phyloP scores from a whole-genome alignment of 257 asterid genomes.

The Jaltomata sinuosa region DNA sequence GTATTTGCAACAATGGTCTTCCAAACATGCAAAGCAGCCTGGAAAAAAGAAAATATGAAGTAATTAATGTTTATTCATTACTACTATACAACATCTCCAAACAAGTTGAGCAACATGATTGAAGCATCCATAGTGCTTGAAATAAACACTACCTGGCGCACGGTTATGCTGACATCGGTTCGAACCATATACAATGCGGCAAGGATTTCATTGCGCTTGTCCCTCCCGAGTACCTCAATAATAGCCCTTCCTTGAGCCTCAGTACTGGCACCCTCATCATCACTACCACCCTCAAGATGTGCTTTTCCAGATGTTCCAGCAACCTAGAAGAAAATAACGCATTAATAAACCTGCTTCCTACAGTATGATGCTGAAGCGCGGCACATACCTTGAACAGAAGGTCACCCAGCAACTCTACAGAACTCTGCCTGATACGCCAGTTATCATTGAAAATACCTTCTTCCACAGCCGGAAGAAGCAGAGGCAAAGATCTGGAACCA shows the following conservation, averaged over 20 bases:
- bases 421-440: conserved; percentile 99
- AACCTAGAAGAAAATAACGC: conserved; percentile 45
- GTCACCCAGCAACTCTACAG: conserved; percentile 95
- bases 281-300: conserved; percentile 98
- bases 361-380: conserved; percentile 1
- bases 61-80: conserved; percentile 4
- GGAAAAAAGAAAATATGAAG: conserved; percentile 11
- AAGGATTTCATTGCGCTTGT: conserved; percentile 94
- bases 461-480: conserved; percentile 97
- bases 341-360: neutral
- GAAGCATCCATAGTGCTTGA: conserved; percentile 10
- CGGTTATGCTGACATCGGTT: conserved; percentile 87
- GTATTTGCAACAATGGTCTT: conserved; percentile 98
- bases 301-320: conserved; percentile 99
- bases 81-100: conserved; percentile 5
- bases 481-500: conserved; percentile 67
- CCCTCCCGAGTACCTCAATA: conserved; percentile 95
- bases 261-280: conserved; percentile 99
- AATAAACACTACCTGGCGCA: conserved; percentile 76
- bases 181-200: conserved; percentile 99
- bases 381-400: conserved; percentile 79
- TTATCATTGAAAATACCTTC: conserved; percentile 97
- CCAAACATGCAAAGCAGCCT: conserved; percentile 99
- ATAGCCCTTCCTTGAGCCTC: conserved; percentile 99
- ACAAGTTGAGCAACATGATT: neutral